Base-by-base conservation (phyloP, 2,329 filamentous ascomycete genomes). In the Diaporthe australafricana region DNA sequence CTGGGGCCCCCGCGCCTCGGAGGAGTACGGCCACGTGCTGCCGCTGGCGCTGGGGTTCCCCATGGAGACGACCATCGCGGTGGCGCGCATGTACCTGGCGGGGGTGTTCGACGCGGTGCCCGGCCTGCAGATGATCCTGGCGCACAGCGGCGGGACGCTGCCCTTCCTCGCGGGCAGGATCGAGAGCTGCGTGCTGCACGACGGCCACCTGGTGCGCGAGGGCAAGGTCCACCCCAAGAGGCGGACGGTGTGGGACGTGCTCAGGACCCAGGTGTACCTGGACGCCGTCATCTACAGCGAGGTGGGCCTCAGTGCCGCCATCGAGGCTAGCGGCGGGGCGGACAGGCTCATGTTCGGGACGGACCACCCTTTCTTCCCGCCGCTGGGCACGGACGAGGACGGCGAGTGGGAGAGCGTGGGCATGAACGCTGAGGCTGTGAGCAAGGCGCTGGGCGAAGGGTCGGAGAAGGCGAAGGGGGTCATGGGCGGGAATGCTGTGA, bases 11-110 rank as follows among this genome's bases (percentile, higher is more conserved):
- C 86, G 92, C 9, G 89, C 89, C 0, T 84, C 81, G 50, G 85
- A 84, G 27, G 91, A 92, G 73, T 98, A 97, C 79, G 95, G 95
- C 0, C 95, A 98, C 80, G 94, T 98, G 0, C 86, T 98, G 2
- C 93, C 95, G 0, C 85, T 98, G 0, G 94, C 94, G 0, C 84
- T 98, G 4, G 95, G 95, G 0, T 98, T 98, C 79, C 95, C 95
- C 0, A 89, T 98, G 75, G 95, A 98, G 83, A 98, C 95, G 0
- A 98, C 95, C 1, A 96, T 98, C 76, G 94, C 95, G 0, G 91
- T 98, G 2, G 90, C 93, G 5, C 87, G 95, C 57, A 97, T 98
- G 94, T 91, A 94, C 68, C 85, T 98, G n/a, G 89, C 92, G 0
- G 93, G 94, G 0, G 93, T 97, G 0, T 98, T 96, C 81, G 94